Base-by-base conservation (phyloP, 176 grass and related monocot genomes). In the Oryza rufipogon region DNA sequence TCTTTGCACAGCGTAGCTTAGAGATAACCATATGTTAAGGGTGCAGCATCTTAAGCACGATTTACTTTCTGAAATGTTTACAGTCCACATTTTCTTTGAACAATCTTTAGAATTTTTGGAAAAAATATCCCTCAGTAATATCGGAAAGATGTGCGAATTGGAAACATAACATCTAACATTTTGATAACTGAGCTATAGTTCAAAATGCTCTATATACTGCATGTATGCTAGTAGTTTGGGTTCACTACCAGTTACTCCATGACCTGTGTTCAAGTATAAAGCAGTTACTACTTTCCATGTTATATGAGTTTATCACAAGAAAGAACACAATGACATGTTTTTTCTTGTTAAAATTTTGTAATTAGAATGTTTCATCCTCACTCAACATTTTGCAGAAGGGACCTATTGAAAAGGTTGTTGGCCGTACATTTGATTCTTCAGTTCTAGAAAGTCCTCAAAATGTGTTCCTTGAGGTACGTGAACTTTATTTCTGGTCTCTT, bases 401-500 rank as follows among this genome's bases (percentile, higher is more conserved):
- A 60, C 64, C 84, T 60, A 42, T 92, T 84, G 90, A 90, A 81
- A 95, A 95, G 73, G 83, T 95, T 88, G 93, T 95, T 81, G 90
- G 93, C 15, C 86, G 52, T 75, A 90, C 93, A 69, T 79, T 95
- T 20, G 86, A 89, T 81, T 89, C 85, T 88, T 88, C 76, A 70
- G 83, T 95, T 15, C 68, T 92, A 36, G 83, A 84, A 76, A 92
- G 83, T 83, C 16, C 86, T 73, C 16, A 95, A 44, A 92, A 86
- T 11, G 42, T 95, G 5, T 86, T 95, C 81, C 79, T 92, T 23
- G 88, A 92, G 93, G 93, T 95, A 86, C 80, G 56, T 92, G 64
- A 51, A 38, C 64, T 74, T 70, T 22, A 45, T 23, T 44, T 58
- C 5, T 83, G 12, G 47, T 58, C 9, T 67, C 28, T 80, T 70